Evolutionary conservation across 2,329 filamentous ascomycete genomes (phyloP).

Genomic region (Phialocephala subalpina): DNA sequence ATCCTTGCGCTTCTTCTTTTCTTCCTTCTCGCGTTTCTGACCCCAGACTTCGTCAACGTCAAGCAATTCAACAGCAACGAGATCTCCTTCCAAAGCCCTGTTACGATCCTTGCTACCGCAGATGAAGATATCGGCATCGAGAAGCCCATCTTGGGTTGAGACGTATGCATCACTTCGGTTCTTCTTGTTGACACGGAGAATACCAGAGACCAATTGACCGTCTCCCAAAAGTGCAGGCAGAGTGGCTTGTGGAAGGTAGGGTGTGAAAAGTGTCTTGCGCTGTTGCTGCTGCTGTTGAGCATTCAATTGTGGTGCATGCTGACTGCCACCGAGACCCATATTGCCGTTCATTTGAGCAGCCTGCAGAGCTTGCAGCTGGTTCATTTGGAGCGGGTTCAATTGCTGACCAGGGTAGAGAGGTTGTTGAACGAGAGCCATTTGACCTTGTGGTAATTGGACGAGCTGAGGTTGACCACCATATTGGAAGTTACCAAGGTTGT

Average conservation of each 20-base stretch:
- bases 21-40: conserved; percentile 98
- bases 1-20: conserved; percentile 99
- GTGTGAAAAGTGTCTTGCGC: conserved; percentile 97
- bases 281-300: conserved; percentile 86
- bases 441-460: conserved; percentile 82
- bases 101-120: conserved; percentile 99
- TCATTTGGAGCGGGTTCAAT: conserved; percentile 86
- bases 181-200: conserved; percentile 99
- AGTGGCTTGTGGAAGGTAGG: conserved; percentile 93
- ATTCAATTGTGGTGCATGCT: conserved; percentile 73
- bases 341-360: conserved; percentile 85
- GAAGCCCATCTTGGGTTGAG: conserved; percentile 82
- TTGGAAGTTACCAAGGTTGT: conserved; percentile 85
- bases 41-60: conserved; percentile 99
- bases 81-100: conserved; percentile 92
- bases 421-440: conserved; percentile 84
- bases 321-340: conserved; percentile 71
- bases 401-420: conserved; percentile 81
- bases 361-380: conserved; percentile 91
- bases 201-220: conserved; percentile 93
- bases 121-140: conserved; percentile 99
- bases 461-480: conserved; percentile 88
- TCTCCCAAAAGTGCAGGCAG: conserved; percentile 89
- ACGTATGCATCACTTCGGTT: conserved; percentile 99
- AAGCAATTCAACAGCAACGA: conserved; percentile 93